These are phyloP conservation scores for Lactarius psammicola DNA, from an alignment of 768 basidiomycete genomes.

Conservation along the genomic window DNA sequence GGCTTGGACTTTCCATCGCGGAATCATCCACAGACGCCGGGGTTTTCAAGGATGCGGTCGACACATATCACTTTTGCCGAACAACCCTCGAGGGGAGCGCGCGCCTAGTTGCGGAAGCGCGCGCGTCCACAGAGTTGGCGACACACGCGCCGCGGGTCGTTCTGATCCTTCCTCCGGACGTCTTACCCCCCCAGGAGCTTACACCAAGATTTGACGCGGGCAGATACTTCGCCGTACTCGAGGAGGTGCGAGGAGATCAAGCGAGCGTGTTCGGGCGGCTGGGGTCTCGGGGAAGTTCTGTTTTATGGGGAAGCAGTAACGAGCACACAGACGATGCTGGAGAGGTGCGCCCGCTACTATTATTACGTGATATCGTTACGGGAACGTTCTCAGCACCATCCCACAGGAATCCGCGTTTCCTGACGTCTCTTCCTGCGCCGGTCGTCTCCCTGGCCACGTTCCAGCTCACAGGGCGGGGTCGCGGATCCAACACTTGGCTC, in stretches of 20 bases:
- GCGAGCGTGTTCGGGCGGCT: constrained; percentile 32
- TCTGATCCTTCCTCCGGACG: constrained; percentile 48
- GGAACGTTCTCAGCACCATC: constrained; percentile 5
- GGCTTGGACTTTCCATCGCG: constrained; percentile 34
- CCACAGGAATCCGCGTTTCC: constrained; percentile 69
- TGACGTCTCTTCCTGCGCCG: constrained; percentile 68
- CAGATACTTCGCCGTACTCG: constrained; percentile 57
- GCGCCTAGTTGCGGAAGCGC: constrained; percentile 34
- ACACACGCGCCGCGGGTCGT: constrained; percentile 32
- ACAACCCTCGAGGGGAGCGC: constrained; percentile 34
- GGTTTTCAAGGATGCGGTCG: constrained; percentile 61
- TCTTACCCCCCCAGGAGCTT: constrained; percentile 48
- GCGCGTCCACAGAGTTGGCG: constrained; percentile 39
- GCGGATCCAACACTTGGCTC: constrained; percentile 89
- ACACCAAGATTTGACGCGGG: constrained; percentile 74
- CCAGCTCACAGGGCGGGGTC: constrained; percentile 85
- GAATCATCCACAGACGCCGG: constrained; percentile 25
- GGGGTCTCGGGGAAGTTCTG: constrained; percentile 73
- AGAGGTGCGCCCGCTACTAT: constrained; percentile 58
- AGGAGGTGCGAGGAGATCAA: constrained; percentile 35
- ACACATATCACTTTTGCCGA: constrained; percentile 64
- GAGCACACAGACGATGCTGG: constrained; percentile 92
- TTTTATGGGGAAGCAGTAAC: constrained; percentile 89
- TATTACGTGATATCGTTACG: neutral
- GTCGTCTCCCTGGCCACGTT: constrained; percentile 81